phyloP scores from a whole-genome alignment of 2,329 filamentous ascomycete species.

The Ophiocordyceps camponoti-saundersi region DNA sequence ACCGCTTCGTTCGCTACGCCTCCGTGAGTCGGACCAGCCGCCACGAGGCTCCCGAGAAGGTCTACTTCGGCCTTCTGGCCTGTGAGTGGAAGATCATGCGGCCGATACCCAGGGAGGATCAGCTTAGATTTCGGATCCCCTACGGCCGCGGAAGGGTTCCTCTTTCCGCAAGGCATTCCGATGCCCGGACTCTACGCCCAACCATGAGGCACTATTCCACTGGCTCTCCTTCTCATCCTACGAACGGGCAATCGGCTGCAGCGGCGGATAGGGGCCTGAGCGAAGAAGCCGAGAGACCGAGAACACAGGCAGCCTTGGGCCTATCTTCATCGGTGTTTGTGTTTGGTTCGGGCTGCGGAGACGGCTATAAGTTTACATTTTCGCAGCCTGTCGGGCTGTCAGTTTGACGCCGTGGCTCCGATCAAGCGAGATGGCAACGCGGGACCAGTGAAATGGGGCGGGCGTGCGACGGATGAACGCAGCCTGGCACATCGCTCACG shows the following conservation, averaged over 20 bases:
- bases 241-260: too few species aligned
- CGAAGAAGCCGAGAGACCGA: too few species aligned
- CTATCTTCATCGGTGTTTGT: background rate
- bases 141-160: background rate
- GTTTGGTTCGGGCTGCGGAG: background rate
- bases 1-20: slow-evolving; percentile 19
- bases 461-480: too few species aligned
- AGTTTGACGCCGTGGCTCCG: background rate
- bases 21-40: slow-evolving; percentile 14
- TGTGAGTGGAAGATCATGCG: slow-evolving; percentile 20
- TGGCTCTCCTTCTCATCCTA: too few species aligned
- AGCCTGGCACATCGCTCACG: too few species aligned
- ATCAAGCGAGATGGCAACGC: background rate
- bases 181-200: too few species aligned
- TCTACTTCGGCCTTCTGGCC: slow-evolving; percentile 22
- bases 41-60: slow-evolving; percentile 15
- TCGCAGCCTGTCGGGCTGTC: background rate
- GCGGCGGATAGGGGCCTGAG: too few species aligned
- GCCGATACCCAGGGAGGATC: background rate
- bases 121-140: background rate
- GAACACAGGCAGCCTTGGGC: too few species aligned
- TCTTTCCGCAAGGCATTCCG: background rate
- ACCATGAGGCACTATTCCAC: too few species aligned
- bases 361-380: background rate
- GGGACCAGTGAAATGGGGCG: background rate